Percentiles rank a stretch among this genome's conserved stretches.
These are phyloP conservation scores for Magnaporthiopsis incrustans DNA, from an alignment of 2,329 filamentous ascomycete genomes.

Conservation along the genomic window DNA sequence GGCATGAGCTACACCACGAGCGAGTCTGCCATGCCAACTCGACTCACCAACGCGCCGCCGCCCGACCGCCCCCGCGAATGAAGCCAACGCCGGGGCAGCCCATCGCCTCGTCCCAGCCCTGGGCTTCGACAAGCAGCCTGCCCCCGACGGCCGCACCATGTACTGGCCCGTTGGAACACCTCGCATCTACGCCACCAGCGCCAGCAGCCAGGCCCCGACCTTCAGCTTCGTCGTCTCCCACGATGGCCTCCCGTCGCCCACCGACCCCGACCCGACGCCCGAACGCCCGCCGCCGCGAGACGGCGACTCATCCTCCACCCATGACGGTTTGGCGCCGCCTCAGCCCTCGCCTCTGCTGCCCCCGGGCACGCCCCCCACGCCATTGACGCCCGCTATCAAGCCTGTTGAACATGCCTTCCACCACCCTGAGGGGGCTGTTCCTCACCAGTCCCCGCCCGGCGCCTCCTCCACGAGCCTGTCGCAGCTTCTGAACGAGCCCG, in stretches of 20 bases:
- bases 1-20: not conserved
- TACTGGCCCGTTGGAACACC: constrained; percentile 88
- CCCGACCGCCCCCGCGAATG: constrained; percentile 17
- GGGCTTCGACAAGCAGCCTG: constrained; percentile 15
- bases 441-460: constrained; percentile 18
- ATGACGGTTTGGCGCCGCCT: constrained; percentile 28
- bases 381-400: constrained; percentile 48
- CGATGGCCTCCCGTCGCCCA: constrained; percentile 45
- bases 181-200: constrained; percentile 72
- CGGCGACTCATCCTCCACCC: constrained; percentile 17
- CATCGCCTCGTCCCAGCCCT: not conserved
- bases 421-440: constrained; percentile 16
- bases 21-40: constrained; percentile 3
- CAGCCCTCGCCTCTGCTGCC: constrained; percentile 18
- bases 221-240: constrained; percentile 46
- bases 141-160: constrained; percentile 42
- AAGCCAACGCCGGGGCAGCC: constrained; percentile 7
- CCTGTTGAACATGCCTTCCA: constrained; percentile 48
- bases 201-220: constrained; percentile 49
- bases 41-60: constrained; percentile 2
- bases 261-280: constrained; percentile 17
- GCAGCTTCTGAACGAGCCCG: constrained; percentile 50
- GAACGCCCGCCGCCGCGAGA: constrained; percentile 15
- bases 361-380: constrained; percentile 44
- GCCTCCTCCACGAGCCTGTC: constrained; percentile 19